A percentile compares a stretch with the other conserved stretches of the same genome.
Conservation (phyloP, 2,329 filamentous ascomycete species). For the Sarocladiaceae sp. region DNA sequence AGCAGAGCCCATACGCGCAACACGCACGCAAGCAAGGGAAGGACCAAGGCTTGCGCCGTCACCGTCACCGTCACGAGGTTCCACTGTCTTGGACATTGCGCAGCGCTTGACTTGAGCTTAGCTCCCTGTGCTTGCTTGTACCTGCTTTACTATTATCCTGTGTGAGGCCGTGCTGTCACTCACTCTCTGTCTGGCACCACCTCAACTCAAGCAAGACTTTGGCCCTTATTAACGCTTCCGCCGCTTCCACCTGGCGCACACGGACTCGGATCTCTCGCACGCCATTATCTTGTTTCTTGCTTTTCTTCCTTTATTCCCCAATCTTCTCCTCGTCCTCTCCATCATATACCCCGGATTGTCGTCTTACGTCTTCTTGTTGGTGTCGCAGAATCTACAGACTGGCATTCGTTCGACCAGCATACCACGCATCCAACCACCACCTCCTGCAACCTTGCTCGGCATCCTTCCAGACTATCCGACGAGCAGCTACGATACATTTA, state of each 20-base stretch:
- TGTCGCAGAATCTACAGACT: not conserved
- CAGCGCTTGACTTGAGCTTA: not conserved
- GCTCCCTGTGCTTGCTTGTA: too few species aligned
- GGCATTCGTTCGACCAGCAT: not conserved
- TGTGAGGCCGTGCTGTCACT: too few species aligned
- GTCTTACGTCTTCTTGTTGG: not conserved
- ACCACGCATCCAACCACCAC: not conserved
- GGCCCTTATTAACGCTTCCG: slow-evolving; percentile 4
- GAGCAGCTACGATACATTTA: not conserved
- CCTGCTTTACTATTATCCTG: too few species aligned
- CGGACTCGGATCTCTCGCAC: slow-evolving; percentile 7
- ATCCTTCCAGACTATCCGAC: too few species aligned
- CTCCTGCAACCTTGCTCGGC: too few species aligned
- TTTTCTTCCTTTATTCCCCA: not conserved
- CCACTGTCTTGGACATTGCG: not conserved
- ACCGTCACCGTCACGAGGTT: slow-evolving; percentile 3
- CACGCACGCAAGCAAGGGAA: not conserved
- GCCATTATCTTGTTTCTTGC: slow-evolving; percentile 7
- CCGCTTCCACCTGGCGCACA: slow-evolving; percentile 3
- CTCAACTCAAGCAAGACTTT: not conserved
- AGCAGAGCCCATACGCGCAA: not conserved
- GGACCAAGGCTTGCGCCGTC: not conserved
- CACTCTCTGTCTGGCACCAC: not conserved
- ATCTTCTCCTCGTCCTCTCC: not conserved
- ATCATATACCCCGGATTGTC: not conserved